Conservation (phyloP, 305 asterid genomes). For the Fraxinus greggii region DNA sequence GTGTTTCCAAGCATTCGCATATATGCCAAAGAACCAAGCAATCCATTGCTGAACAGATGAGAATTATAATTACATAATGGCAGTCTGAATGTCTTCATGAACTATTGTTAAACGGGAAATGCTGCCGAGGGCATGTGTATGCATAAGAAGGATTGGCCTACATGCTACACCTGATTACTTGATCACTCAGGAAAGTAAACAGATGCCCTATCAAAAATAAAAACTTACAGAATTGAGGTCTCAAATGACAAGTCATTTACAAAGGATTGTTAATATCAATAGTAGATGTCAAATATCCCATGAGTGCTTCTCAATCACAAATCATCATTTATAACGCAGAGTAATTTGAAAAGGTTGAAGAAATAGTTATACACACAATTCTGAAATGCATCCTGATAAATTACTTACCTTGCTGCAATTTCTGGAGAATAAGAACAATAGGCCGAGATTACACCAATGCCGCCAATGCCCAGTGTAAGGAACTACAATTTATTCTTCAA, state of each 20-base stretch:
- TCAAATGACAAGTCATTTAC: constrained; percentile 8
- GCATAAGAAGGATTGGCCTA: background rate
- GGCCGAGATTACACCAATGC: constrained; percentile 70
- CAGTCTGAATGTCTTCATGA: background rate
- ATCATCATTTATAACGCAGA: background rate
- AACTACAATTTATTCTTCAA: constrained; percentile 76
- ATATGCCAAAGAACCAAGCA: constrained; percentile 80
- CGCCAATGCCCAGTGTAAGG: constrained; percentile 77
- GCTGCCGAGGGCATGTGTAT: background rate
- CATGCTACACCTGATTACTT: background rate
- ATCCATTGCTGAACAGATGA: constrained; percentile 55
- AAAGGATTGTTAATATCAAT: background rate
- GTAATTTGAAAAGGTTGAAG: background rate
- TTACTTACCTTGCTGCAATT: constrained; percentile 67
- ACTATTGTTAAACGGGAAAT: background rate
- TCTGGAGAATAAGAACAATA: constrained; percentile 77
- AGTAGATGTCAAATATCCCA: background rate
- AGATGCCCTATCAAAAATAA: background rate
- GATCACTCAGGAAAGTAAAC: background rate
- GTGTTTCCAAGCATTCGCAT: constrained; percentile 92
- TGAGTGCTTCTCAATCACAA: background rate
- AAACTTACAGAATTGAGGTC: background rate
- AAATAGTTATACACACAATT: background rate
- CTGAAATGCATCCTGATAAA: background rate
- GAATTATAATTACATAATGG: constrained; percentile 9